phyloP scores from a whole-genome alignment of 805 yeast species.

The Kockiozyma suomiensis region DNA sequence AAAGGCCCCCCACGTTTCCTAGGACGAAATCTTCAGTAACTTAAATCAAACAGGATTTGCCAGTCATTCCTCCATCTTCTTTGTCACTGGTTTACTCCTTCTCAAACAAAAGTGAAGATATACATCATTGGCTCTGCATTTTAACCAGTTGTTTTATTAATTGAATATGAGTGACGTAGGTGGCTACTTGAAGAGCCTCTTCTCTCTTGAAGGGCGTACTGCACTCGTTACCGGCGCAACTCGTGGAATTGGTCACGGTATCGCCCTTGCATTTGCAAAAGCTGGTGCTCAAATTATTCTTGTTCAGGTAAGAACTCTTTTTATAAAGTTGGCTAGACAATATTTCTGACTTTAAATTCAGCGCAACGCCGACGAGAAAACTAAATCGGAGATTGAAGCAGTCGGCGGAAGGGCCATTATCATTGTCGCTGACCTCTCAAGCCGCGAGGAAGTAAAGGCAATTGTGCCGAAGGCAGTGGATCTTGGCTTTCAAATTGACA shows the following conservation, averaged over 20 bases:
- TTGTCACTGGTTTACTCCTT: background rate
- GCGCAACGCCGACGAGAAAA: conserved; percentile 30
- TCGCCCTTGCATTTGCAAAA: conserved; percentile 55
- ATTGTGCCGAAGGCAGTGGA: conserved; percentile 42
- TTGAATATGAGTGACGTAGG: conserved; percentile 9
- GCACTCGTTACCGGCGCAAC: conserved; percentile 59
- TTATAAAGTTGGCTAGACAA: background rate
- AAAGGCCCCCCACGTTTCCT: background rate
- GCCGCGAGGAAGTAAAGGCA: conserved; percentile 40
- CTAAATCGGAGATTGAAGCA: conserved; percentile 39
- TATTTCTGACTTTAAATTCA: background rate
- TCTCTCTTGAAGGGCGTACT: conserved; percentile 48
- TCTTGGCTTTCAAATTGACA: conserved; percentile 44
- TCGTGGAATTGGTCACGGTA: conserved; percentile 59
- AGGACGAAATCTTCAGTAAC: background rate
- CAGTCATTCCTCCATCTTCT: background rate
- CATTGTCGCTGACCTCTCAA: conserved; percentile 36
- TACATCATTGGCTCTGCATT: no score
- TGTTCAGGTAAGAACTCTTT: conserved; percentile 40
- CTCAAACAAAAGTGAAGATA: no score
- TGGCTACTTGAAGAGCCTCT: conserved; percentile 31
- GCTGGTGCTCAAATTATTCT: conserved; percentile 51
- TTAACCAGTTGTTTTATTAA: no score
- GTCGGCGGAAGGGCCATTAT: conserved; percentile 40
- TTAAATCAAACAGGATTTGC: background rate